Evolutionary conservation across 208 protist genomes (phyloP), one percentile per base, ranked within the genome.

Genomic region (Blechomonas ayalai): DNA sequence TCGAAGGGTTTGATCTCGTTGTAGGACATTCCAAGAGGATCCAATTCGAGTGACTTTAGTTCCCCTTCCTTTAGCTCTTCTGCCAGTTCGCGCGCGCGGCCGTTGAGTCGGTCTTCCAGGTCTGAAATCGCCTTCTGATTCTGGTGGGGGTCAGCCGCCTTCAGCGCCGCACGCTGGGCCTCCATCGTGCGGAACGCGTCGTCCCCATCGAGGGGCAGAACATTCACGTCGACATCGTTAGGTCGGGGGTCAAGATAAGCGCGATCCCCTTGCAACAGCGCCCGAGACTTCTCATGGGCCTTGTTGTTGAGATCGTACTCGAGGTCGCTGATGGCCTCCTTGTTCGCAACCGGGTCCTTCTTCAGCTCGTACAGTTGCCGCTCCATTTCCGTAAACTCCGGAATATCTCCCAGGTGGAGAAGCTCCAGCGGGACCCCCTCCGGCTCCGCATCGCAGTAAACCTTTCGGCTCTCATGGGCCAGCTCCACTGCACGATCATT

Each of bases 321-420:
- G 25, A 91, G 48, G 44, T 83, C 68, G 31, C 58, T 67, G 42
- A 91, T 78, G 8, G 42, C 54, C 59, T 84, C 64, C 24, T 46
- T 58, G 49, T 86, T 87, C 20, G 67, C 65, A 4, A 70, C 62
- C 12, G 81, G 75, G 50, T 86, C 78, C 50, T 75, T 59, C 57
- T 73, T 64, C 0, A 82, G 66, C 9, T 58, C 51, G 35, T 73
- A 69, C 51, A 82, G 53, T 47, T 75, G 54, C 28, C 36, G 42
- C 65, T 90, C 81, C 28, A 64, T 59, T 13, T 52, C 62, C 23
- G 59, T 44, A 41, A 83, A 85, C n/a, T 63, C 65, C 18, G 43
- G 42, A 47, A 85, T 76, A 12, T 80, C 63, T 42, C 75, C 75
- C 8, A 90, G 67, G 26, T 63, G 46, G 20, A 90, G 59, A 45